Conservation (phyloP, 768 basidiomycete species). For the Crepidotus variabilis region DNA sequence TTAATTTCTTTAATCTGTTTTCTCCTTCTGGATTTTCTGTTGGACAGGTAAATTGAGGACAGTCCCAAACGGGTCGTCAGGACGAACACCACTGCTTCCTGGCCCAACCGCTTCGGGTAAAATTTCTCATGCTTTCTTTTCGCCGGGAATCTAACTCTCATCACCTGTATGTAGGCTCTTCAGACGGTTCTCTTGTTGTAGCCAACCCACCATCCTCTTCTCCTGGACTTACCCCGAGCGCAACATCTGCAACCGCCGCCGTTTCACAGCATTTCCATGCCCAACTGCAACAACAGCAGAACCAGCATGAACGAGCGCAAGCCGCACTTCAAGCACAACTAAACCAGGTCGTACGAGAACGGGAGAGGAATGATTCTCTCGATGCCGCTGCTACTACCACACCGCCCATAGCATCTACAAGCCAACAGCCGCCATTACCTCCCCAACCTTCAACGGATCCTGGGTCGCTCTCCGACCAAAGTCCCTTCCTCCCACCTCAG, state of each 20-base stretch:
- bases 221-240: not conserved
- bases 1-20: not conserved
- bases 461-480: slow-evolving; percentile 18
- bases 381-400: not conserved
- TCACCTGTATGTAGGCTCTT: not conserved
- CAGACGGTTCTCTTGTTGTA: not conserved
- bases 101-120: not conserved
- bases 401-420: not conserved
- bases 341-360: not conserved
- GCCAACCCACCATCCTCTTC: not conserved
- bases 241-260: slow-evolving; percentile 8
- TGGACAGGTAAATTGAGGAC: not conserved
- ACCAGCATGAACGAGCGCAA: slow-evolving; percentile 2
- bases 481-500: slow-evolving; percentile 55
- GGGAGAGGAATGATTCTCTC: not conserved
- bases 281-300: slow-evolving; percentile 12
- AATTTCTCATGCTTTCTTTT: no score
- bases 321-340: not conserved
- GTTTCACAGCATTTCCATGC: slow-evolving; percentile 15
- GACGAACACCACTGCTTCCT: not conserved
- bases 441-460: not conserved
- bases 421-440: not conserved
- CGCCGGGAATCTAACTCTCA: no score
- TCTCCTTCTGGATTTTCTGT: not conserved
- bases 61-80: not conserved